Base-by-base conservation (phyloP, 1,284 basidiomycete species). In the Somion occarium region DNA sequence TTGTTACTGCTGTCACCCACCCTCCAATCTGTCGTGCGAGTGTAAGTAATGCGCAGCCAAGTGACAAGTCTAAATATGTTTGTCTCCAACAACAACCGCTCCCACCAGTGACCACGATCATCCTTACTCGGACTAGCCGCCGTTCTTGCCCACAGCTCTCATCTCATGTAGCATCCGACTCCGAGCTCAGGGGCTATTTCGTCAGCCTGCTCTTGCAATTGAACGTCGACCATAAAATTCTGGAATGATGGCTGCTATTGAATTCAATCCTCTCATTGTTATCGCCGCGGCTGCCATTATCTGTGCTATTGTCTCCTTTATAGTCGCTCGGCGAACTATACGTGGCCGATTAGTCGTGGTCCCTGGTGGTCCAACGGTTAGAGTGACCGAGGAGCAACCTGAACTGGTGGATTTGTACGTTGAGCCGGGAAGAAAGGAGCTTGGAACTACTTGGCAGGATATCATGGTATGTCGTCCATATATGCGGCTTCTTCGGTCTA, bases 261-360 rank as follows among this genome's bases (percentile, higher is more conserved):
- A 46, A 34, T 46, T 46, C 30, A 46, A 46, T 20, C 25, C 22
- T 15, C 44, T 46, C 11, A 26, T 46, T n/a, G 30, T 46, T 27
- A 34, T 46, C 15, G 44, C 19, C 13, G 44, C 23, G 9, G 44
- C 44, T 46, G 30, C 30, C 12, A 13, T 46, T 15, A 15, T 46
- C 11, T 34, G 24, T 27, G 9, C 25, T 18, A n/a, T 20, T 20
- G 20, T 46, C n/a, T 5, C 44, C 44, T 46, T 46, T 18, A 20
- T 20, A 7, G 25, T 46, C 12, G 44, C 44, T 13, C 22, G 44
- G 22, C 24, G 44, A 46, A 19, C 19, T 19, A 43, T 43, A 9
- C 42, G 42, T 43, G 42, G 19, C 13, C 22, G 44, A n/a, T 22
- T 18, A 4, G 22, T n/a, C 25, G 3, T 24, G 5, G 12, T 30